Conservation (phyloP, 768 basidiomycete species). For the Termitomyces sp. region DNA sequence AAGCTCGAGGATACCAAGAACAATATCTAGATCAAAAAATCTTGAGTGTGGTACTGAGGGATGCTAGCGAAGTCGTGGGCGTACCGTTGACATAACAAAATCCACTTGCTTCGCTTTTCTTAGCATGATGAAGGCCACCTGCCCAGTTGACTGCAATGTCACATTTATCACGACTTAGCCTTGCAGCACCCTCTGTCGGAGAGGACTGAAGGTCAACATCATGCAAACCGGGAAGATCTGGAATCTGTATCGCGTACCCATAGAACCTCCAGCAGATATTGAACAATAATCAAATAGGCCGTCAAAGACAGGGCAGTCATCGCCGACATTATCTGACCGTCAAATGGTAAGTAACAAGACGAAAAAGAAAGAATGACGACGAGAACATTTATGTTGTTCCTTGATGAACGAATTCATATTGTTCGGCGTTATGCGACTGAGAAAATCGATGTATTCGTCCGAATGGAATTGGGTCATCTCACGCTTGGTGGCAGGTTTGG, state of each 20-base stretch:
- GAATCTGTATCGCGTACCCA: slow-evolving; percentile 61
- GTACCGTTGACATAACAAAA: slow-evolving; percentile 98
- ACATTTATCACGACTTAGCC: slow-evolving; percentile 93
- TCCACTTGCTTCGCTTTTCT: slow-evolving; percentile 98
- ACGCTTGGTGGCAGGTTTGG: slow-evolving; percentile 98
- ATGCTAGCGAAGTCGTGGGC: neutral
- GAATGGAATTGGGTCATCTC: slow-evolving; percentile 99
- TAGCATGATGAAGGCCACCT: slow-evolving; percentile 96
- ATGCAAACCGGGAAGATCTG: neutral
- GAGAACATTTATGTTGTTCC: slow-evolving; percentile 92
- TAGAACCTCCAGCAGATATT: slow-evolving; percentile 98
- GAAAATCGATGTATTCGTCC: slow-evolving; percentile 98
- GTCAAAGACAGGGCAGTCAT: slow-evolving; percentile 98
- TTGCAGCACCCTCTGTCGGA: slow-evolving; percentile 89
- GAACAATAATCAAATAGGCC: slow-evolving; percentile 99
- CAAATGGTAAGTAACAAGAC: neutral
- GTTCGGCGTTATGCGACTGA: slow-evolving; percentile 88
- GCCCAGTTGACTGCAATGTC: slow-evolving; percentile 99
- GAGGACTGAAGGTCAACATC: neutral
- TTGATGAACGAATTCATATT: slow-evolving; percentile 93
- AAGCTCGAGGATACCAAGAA: slow-evolving; percentile 93
- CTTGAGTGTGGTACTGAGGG: neutral
- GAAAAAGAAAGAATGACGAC: slow-evolving; percentile 2
- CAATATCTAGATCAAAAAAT: slow-evolving; percentile 67
- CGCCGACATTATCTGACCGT: slow-evolving; percentile 89